phyloP scores from a whole-genome alignment of 2,329 filamentous ascomycete species.

The Colletotrichum brevisporum region DNA sequence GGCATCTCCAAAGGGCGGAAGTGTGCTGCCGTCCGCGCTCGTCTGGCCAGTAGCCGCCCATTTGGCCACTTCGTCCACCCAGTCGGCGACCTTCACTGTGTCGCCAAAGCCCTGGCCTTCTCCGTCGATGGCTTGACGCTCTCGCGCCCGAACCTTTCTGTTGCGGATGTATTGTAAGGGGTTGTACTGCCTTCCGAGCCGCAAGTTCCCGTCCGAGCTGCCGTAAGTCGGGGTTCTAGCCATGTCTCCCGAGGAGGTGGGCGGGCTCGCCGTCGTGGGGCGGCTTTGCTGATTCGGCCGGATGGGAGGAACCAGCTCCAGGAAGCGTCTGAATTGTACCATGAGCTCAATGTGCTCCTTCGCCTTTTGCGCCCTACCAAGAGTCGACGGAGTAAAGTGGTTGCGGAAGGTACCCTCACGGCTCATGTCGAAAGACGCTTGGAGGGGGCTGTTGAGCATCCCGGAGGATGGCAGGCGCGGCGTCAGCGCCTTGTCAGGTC shows the following conservation, averaged over 20 bases:
- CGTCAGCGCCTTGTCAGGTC: constrained; percentile 59
- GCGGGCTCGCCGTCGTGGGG: constrained; percentile 57
- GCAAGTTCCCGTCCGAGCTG: constrained; percentile 53
- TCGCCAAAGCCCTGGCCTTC: constrained; percentile 84
- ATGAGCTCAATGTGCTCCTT: constrained; percentile 89
- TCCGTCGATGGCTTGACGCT: constrained; percentile 81
- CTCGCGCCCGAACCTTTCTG: constrained; percentile 84
- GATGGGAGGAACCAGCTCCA: constrained; percentile 84
- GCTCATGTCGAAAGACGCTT: constrained; percentile 60
- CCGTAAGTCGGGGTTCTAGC: constrained; percentile 41
- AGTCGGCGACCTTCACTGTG: constrained; percentile 77
- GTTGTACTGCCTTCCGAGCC: constrained; percentile 83
- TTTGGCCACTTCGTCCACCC: constrained; percentile 79
- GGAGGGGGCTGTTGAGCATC: constrained; percentile 61
- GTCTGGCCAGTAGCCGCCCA: constrained; percentile 56
- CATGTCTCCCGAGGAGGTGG: constrained; percentile 56
- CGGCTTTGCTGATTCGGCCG: constrained; percentile 58
- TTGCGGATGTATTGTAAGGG: constrained; percentile 95
- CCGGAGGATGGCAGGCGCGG: constrained; percentile 58
- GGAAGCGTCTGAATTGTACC: constrained; percentile 83
- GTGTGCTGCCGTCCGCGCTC: constrained; percentile 50
- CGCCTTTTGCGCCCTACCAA: constrained; percentile 86
- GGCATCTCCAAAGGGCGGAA: constrained; percentile 64
- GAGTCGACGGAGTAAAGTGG: constrained; percentile 83
- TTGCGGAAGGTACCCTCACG: constrained; percentile 68